These are phyloP conservation scores for Phtheirospermum japonicum DNA, from an alignment of 257 asterid genomes.

Conservation along the genomic window DNA sequence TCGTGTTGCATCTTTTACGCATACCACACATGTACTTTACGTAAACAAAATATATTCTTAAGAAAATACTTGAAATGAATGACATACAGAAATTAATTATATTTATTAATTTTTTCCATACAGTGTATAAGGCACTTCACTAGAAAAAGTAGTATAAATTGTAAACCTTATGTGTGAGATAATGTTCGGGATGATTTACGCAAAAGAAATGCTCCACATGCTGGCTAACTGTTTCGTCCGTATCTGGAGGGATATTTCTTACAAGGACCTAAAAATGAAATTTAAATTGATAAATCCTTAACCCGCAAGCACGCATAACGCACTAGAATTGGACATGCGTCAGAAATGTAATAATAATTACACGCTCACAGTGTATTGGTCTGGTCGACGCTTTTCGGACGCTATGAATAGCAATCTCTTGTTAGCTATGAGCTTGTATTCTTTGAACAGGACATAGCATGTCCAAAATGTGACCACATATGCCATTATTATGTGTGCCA, in stretches of 20 bases:
- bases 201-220: conserved; percentile 91
- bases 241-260: conserved; percentile 87
- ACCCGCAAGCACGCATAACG: background rate
- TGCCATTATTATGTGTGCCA: conserved; percentile 74
- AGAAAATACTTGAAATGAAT: background rate
- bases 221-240: conserved; percentile 78
- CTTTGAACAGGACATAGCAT: conserved; percentile 67
- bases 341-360: conserved; percentile 1
- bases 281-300: conserved; percentile 5
- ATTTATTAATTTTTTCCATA: too few relatives aligned
- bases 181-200: conserved; percentile 81
- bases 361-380: conserved; percentile 76
- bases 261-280: conserved; percentile 71
- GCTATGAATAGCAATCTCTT: conserved; percentile 81
- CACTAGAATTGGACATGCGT: background rate
- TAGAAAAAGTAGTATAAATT: background rate
- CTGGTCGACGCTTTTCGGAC: conserved; percentile 75
- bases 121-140: too few relatives aligned
- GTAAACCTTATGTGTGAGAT: conserved; percentile 73
- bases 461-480: conserved; percentile 81
- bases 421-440: conserved; percentile 50
- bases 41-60: background rate
- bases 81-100: too few relatives aligned
- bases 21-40: background rate
- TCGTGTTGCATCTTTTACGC: background rate